Conservation (phyloP, 106 monocot species). For the Allium cepa region DNA sequence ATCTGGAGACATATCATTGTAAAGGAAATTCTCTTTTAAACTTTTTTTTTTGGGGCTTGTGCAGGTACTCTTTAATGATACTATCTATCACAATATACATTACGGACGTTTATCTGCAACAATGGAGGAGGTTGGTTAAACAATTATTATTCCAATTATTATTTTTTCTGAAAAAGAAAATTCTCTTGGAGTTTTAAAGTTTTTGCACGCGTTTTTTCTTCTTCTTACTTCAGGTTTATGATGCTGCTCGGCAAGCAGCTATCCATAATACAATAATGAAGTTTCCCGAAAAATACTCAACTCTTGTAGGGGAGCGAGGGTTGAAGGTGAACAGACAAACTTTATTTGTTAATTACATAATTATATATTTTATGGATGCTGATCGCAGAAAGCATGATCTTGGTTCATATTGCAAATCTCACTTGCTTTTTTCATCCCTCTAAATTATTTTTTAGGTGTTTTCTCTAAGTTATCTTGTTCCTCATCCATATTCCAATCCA, state of each 20-base stretch:
- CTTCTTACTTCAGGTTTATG: constrained; percentile 54
- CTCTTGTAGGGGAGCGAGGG: constrained; percentile 94
- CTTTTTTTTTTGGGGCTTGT: neutral
- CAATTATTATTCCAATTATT: no score
- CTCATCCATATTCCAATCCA: no score
- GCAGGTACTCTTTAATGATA: constrained; percentile 98
- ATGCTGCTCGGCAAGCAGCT: constrained; percentile 80
- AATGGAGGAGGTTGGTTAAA: constrained; percentile 66
- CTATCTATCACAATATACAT: constrained; percentile 93
- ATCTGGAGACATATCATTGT: no score
- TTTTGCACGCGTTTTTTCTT: neutral
- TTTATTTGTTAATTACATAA: neutral
- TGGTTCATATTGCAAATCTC: neutral
- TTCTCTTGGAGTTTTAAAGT: neutral
- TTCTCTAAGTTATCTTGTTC: no score
- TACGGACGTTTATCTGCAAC: constrained; percentile 88
- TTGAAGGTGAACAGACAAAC: constrained; percentile 48
- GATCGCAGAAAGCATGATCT: neutral
- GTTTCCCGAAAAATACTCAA: constrained; percentile 87
- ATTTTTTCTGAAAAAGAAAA: neutral
- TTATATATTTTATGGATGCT: neutral
- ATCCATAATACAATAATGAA: constrained; percentile 96
- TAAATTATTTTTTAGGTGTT: no score
- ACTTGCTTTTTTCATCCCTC: neutral
- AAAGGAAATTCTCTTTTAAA: neutral